phyloP scores from a whole-genome alignment of 139 green algal genomes.

The Tetradesmus obliquus region DNA sequence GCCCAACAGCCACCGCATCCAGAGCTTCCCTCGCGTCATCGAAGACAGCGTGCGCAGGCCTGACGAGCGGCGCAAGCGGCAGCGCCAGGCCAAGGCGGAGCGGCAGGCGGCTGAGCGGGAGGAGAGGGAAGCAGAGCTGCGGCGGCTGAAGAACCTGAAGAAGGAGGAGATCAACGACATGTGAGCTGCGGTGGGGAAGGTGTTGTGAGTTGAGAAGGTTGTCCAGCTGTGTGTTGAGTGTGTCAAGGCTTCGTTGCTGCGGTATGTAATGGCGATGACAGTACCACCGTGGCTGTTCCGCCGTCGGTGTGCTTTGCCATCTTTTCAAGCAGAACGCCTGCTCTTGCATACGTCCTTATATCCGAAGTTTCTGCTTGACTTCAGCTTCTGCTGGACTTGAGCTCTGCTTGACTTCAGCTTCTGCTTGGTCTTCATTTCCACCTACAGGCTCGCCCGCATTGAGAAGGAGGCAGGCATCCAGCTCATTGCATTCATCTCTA shows the following conservation, averaged over 20 bases:
- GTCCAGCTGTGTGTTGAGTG: not conserved
- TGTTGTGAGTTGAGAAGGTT: constrained; percentile 12
- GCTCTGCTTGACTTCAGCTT: no score
- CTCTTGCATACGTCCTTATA: no score
- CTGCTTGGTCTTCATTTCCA: no score
- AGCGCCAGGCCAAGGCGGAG: constrained; percentile 64
- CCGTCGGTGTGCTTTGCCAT: no score
- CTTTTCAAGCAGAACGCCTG: no score
- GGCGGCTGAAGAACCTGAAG: constrained; percentile 94
- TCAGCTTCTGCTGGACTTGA: no score
- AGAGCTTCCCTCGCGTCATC: constrained; percentile 80
- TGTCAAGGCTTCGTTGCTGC: not conserved
- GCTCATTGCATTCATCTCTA: no score
- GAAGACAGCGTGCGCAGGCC: constrained; percentile 72
- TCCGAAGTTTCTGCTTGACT: no score
- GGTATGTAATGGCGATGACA: not conserved
- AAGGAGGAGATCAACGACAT: constrained; percentile 85
- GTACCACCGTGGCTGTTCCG: not conserved
- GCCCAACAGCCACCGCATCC: constrained; percentile 71
- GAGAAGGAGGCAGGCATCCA: no score
- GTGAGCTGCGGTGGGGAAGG: constrained; percentile 25
- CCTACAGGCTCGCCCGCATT: no score
- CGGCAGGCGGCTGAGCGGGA: constrained; percentile 62
- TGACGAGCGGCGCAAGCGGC: constrained; percentile 78
- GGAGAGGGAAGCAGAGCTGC: constrained; percentile 73